phyloP scores from a whole-genome alignment of 352 stramenopile genomes.

The Thalassiosira livingstoniorum region DNA sequence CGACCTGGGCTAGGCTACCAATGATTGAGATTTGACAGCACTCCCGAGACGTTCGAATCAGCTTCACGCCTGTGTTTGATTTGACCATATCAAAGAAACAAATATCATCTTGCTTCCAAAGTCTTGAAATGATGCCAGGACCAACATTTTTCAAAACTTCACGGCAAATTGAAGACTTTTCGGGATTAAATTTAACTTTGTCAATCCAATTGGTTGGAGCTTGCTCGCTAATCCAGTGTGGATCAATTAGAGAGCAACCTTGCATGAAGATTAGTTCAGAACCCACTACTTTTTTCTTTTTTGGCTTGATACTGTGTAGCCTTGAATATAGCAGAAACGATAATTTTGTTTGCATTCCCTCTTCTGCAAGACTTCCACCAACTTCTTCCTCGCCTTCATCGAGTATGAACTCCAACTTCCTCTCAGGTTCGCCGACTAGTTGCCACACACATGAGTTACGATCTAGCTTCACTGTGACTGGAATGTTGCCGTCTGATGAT shows the following conservation, averaged over 20 bases:
- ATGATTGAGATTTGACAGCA: conserved; percentile 4
- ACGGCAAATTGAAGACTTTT: neutral
- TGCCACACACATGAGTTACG: conserved; percentile 10
- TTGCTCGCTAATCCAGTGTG: conserved; percentile 7
- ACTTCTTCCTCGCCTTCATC: conserved; percentile 9
- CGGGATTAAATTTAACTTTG: neutral
- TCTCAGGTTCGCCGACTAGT: neutral
- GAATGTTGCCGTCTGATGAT: neutral
- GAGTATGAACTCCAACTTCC: conserved; percentile 2
- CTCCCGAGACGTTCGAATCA: neutral
- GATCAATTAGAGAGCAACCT: conserved; percentile 9
- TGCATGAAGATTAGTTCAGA: conserved; percentile 17
- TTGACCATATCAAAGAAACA: neutral
- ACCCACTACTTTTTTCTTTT: neutral
- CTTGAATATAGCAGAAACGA: conserved; percentile 5
- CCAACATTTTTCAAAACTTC: conserved; percentile 4
- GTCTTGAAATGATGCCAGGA: neutral
- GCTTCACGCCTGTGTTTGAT: neutral
- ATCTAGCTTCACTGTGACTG: conserved; percentile 6
- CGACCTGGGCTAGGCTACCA: conserved; percentile 1
- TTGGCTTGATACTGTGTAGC: neutral
- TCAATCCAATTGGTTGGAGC: conserved; percentile 1
- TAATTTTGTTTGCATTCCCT: neutral
- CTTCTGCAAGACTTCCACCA: neutral
- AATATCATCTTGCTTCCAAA: neutral